Evolutionary conservation across 1,284 basidiomycete genomes (phyloP).

Genomic region (Veloporphyrellus conicus): DNA sequence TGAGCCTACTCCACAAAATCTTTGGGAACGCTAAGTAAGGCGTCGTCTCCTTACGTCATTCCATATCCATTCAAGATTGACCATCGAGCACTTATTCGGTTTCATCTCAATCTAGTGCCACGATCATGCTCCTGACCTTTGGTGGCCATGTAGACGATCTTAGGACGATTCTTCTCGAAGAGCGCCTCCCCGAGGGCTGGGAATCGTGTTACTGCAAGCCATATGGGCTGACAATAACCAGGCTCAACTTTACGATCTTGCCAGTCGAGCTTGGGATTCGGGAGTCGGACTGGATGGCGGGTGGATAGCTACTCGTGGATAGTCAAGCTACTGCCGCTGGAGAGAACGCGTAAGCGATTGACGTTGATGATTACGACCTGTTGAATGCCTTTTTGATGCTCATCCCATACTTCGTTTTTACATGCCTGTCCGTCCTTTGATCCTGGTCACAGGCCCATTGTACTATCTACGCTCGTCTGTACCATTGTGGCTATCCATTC

Average conservation of each 20-base stretch:
- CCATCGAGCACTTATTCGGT: too few species aligned
- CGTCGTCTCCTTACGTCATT: neutral
- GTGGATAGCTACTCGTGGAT: constrained; percentile 1
- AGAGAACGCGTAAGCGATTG: too few species aligned
- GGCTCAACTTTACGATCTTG: constrained; percentile 55
- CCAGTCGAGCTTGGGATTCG: too few species aligned
- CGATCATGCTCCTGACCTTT: constrained; percentile 45
- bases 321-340: too few species aligned
- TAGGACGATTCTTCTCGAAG: constrained; percentile 53
- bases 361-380: too few species aligned
- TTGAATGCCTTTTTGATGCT: too few species aligned
- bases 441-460: too few species aligned
- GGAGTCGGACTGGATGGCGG: constrained; percentile 24
- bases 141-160: constrained; percentile 60
- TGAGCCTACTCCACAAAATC: constrained; percentile 47
- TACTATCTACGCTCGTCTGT: too few species aligned
- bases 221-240: constrained; percentile 54
- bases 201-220: constrained; percentile 53
- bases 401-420: too few species aligned
- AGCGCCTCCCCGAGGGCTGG: constrained; percentile 66
- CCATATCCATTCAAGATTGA: too few species aligned
- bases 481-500: too few species aligned
- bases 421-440: too few species aligned
- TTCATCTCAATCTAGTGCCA: constrained; percentile 9
- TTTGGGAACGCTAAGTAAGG: constrained; percentile 68